Conservation (phyloP, 805 yeast species). For the Wickerhamomyces silvicola region DNA sequence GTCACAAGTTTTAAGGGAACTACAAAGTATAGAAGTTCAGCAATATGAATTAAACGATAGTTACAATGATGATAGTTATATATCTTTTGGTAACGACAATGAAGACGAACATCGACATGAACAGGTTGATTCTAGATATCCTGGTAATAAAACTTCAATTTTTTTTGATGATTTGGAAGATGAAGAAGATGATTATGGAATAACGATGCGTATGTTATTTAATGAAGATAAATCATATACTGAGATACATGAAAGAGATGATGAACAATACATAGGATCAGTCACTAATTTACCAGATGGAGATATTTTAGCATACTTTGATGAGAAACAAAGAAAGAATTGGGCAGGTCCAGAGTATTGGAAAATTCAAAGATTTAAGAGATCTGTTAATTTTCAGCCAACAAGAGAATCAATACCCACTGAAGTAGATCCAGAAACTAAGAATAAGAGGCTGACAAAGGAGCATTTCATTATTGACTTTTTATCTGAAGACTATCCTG, state of each 20-base stretch:
- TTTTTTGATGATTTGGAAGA: conserved; percentile 20
- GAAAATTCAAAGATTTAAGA: conserved; percentile 63
- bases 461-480: conserved; percentile 39
- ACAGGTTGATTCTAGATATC: conserved; percentile 13
- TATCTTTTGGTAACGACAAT: conserved; percentile 9
- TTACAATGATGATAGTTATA: conserved; percentile 6
- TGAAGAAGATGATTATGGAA: conserved; percentile 20
- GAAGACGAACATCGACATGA: conserved; percentile 3
- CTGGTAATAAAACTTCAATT: conserved; percentile 21
- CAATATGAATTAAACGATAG: conserved; percentile 5
- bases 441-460: conserved; percentile 24
- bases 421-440: conserved; percentile 1
- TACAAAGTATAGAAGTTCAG: conserved; percentile 8
- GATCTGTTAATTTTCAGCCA: conserved; percentile 15
- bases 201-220: conserved; percentile 19
- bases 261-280: conserved; percentile 8
- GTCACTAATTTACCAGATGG: conserved; percentile 37
- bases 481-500: conserved; percentile 20
- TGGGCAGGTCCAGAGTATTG: conserved; percentile 96
- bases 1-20: conserved; percentile 6
- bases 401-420: neutral
- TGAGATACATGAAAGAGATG: conserved; percentile 5
- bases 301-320: conserved; percentile 75
- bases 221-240: conserved; percentile 17
- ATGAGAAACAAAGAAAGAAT: conserved; percentile 54